Evolutionary conservation across 768 basidiomycete genomes (phyloP).

Genomic region (Russula brevipes): DNA sequence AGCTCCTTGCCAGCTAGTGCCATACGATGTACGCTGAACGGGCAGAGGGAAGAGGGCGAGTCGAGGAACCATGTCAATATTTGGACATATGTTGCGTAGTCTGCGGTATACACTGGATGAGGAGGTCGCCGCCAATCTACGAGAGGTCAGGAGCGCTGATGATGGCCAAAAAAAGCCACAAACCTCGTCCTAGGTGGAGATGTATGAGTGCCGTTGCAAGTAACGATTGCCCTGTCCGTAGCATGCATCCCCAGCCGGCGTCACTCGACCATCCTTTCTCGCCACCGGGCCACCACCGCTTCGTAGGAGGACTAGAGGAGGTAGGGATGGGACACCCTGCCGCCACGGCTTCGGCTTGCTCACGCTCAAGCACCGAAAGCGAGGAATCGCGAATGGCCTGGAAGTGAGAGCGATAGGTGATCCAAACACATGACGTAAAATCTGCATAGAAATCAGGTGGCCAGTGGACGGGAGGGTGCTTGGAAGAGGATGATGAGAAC

Average conservation of each 20-base stretch:
- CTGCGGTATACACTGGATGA: conserved; percentile 49
- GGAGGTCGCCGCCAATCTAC: conserved; percentile 84
- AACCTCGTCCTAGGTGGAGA: conserved; percentile 71
- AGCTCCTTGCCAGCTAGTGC: conserved; percentile 91
- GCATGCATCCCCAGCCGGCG: conserved; percentile 90
- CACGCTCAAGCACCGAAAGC: conserved; percentile 39
- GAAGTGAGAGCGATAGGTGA: conserved; percentile 89
- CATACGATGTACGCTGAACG: conserved; percentile 96
- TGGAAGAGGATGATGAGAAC: conserved; percentile 35
- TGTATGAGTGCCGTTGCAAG: conserved; percentile 75
- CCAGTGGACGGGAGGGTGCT: conserved; percentile 42
- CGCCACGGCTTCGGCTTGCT: conserved; percentile 29
- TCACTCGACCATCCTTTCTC: conserved; percentile 83
- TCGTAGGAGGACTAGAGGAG: conserved; percentile 40
- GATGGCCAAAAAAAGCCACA: conserved; percentile 26
- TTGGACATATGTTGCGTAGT: conserved; percentile 83
- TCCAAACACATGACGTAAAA: conserved; percentile 83
- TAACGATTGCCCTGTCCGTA: conserved; percentile 79
- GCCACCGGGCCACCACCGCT: conserved; percentile 60
- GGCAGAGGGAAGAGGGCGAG: conserved; percentile 73
- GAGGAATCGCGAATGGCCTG: conserved; percentile 67
- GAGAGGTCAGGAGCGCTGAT: background rate
- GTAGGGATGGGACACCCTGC: background rate
- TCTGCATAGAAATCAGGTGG: conserved; percentile 82
- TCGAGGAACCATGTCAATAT: conserved; percentile 96